Conservation (phyloP, 2,329 filamentous ascomycete genomes). For the Paradendryphiella salina region DNA sequence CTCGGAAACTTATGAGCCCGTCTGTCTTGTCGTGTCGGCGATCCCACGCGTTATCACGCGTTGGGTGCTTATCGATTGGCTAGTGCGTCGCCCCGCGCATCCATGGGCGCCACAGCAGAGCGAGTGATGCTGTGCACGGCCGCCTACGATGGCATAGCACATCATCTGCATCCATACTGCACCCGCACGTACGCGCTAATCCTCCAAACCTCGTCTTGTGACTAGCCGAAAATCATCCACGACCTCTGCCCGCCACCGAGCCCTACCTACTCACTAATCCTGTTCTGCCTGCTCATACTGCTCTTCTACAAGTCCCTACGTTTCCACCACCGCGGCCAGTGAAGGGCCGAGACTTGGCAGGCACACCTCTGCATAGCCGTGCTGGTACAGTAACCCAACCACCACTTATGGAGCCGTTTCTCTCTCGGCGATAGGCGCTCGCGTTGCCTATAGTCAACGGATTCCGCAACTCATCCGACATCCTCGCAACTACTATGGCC, state of each 20-base stretch:
- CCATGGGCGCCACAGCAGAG: constrained; percentile 9
- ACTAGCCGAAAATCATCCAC: neutral
- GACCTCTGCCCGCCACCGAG: constrained; percentile 1
- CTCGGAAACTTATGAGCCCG: neutral
- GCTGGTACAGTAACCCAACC: constrained; percentile 2
- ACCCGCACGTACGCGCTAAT: constrained; percentile 19
- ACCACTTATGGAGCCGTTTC: constrained; percentile 36
- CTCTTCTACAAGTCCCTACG: neutral
- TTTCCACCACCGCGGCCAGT: constrained; percentile 2
- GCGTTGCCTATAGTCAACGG: constrained; percentile 25
- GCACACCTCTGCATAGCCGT: constrained; percentile 10
- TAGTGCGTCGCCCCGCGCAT: constrained; percentile 19
- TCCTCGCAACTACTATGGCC: constrained; percentile 59
- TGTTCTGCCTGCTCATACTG: constrained; percentile 8
- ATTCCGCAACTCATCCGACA: constrained; percentile 14
- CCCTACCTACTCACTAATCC: constrained; percentile 2
- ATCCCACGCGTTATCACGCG: constrained; percentile 19
- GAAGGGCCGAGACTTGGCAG: constrained; percentile 8
- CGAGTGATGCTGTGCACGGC: constrained; percentile 17
- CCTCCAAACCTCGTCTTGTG: constrained; percentile 13
- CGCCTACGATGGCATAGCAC: constrained; percentile 28
- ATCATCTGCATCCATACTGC: constrained; percentile 31
- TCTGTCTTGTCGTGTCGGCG: neutral
- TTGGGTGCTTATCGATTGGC: constrained; percentile 28
- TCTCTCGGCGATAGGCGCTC: constrained; percentile 35